phyloP scores from a whole-genome alignment of 2,329 filamentous ascomycete species.

The Cercospora zeae-maydis region DNA sequence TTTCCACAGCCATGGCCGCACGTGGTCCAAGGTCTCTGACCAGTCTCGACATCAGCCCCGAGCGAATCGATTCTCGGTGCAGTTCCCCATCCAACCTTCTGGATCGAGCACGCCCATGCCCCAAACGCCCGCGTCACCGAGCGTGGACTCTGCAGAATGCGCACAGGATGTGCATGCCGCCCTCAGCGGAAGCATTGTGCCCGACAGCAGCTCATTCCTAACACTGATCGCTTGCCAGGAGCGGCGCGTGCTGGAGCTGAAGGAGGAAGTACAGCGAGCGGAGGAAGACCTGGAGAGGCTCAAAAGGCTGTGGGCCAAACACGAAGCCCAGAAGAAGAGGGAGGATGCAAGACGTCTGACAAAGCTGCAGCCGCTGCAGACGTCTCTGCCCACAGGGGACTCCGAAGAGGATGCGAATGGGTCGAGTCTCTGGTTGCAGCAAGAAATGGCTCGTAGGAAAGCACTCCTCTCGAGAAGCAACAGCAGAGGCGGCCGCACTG shows the following conservation, averaged over 20 bases:
- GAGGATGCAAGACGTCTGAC: constrained; percentile 61
- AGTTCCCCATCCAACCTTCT: constrained; percentile 47
- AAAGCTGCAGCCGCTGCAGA: constrained; percentile 54
- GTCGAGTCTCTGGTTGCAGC: constrained; percentile 44
- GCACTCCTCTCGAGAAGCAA: constrained; percentile 55
- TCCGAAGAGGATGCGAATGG: constrained; percentile 47
- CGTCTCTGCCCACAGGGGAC: constrained; percentile 35
- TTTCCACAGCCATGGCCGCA: constrained; percentile 32
- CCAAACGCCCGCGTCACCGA: constrained; percentile 35
- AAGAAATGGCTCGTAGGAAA: constrained; percentile 71
- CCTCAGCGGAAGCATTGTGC: constrained; percentile 3
- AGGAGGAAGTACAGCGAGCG: constrained; percentile 81
- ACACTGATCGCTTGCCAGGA: constrained; percentile 91
- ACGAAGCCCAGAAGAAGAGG: constrained; percentile 73
- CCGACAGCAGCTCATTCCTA: constrained; percentile 58
- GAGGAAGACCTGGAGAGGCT: constrained; percentile 71
- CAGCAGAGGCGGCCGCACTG: constrained; percentile 50
- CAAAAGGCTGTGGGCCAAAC: constrained; percentile 77
- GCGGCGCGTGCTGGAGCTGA: constrained; percentile 81
- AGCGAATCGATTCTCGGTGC: constrained; percentile 48
- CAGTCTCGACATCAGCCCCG: constrained; percentile 21
- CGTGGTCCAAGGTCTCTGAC: constrained; percentile 29
- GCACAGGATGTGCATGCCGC: constrained; percentile 16
- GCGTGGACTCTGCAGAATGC: constrained; percentile 25
- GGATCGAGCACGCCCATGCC: constrained; percentile 31